These are phyloP conservation scores for Gossypium gossypioides DNA, from an alignment of 441 rosid species.

Conservation along the genomic window DNA sequence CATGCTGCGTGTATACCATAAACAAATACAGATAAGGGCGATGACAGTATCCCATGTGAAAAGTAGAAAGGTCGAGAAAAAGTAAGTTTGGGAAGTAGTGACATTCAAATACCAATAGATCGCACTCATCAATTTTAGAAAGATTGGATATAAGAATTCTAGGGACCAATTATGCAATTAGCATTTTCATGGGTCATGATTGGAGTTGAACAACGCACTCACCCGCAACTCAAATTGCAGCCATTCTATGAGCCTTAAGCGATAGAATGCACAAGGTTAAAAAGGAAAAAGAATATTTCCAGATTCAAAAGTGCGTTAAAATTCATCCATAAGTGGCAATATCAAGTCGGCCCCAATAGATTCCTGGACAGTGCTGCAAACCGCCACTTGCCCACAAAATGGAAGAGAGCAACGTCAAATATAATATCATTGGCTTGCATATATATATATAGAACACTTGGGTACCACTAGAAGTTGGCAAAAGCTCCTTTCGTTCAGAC, in stretches of 20 bases:
- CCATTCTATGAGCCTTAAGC: background rate
- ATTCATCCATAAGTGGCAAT: background rate
- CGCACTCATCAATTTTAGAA: background rate
- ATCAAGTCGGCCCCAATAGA: background rate
- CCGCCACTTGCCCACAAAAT: background rate
- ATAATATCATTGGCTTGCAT: background rate
- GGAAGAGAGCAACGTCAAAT: background rate
- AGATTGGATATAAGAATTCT: background rate
- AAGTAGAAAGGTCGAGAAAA: background rate
- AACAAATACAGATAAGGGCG: background rate
- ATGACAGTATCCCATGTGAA: background rate
- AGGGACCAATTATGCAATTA: background rate
- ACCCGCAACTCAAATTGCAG: background rate
- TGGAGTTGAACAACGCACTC: background rate
- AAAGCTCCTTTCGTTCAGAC: background rate
- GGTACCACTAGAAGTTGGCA: background rate
- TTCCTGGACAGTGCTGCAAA: background rate
- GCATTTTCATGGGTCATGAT: background rate
- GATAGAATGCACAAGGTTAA: background rate
- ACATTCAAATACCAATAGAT: background rate
- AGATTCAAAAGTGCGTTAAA: background rate
- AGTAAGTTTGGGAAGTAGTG: background rate
- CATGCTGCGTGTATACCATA: background rate
- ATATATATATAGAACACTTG: background rate
- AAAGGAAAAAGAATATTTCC: background rate